phyloP scores from a whole-genome alignment of 1,284 basidiomycete genomes.

The Melampsora larici-populina region DNA sequence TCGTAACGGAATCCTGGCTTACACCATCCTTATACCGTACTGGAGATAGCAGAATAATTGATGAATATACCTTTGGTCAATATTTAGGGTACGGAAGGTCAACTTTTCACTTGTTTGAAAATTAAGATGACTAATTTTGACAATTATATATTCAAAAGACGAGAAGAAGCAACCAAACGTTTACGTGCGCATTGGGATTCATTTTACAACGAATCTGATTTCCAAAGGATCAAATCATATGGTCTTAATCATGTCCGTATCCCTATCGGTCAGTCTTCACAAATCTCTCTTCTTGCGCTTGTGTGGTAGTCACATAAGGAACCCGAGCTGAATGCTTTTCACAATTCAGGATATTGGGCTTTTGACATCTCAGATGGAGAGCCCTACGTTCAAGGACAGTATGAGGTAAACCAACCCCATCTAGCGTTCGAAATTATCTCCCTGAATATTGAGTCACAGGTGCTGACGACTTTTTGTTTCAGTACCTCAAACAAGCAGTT shows the following conservation, averaged over 20 bases:
- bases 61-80: conserved; percentile 68
- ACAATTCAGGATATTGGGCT: conserved; percentile 56
- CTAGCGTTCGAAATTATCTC: no score
- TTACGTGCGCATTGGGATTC: conserved; percentile 72
- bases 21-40: conserved; percentile 70
- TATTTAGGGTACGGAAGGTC: conserved; percentile 55
- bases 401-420: conserved; percentile 50
- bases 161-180: conserved; percentile 45
- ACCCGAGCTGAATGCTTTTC: no score
- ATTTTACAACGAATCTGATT: conserved; percentile 75
- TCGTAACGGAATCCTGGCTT: conserved; percentile 67
- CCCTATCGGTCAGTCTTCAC: conserved; percentile 68
- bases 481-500: conserved; percentile 62
- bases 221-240: conserved; percentile 68
- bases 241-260: conserved; percentile 79
- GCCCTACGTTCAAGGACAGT: conserved; percentile 80
- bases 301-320: no score
- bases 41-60: conserved; percentile 63
- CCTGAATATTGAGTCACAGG: no score
- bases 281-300: no score
- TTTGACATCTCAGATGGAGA: conserved; percentile 75
- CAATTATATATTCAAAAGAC: neutral
- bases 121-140: neutral
- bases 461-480: neutral
- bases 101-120: neutral